These are phyloP conservation scores for Peronospora belbahrii DNA, from an alignment of 352 stramenopile genomes.

Conservation along the genomic window DNA sequence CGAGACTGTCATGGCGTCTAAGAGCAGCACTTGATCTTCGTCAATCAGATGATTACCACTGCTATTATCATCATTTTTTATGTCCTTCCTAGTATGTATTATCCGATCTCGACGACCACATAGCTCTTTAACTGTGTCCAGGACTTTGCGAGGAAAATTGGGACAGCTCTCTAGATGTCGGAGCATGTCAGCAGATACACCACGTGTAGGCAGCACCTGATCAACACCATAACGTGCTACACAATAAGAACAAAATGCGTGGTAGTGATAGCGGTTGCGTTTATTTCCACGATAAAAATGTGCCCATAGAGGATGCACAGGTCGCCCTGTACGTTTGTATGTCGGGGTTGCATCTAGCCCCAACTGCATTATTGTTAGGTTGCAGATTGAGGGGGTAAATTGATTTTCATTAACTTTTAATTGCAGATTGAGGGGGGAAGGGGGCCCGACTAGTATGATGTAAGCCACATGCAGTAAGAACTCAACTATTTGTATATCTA, in stretches of 20 bases:
- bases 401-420: slow-evolving; percentile 8
- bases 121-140: slow-evolving; percentile 54
- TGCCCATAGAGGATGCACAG: slow-evolving; percentile 66
- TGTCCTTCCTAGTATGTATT: slow-evolving; percentile 19
- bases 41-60: not conserved
- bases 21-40: slow-evolving; percentile 19
- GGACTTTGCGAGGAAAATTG: slow-evolving; percentile 55
- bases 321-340: slow-evolving; percentile 61
- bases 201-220: slow-evolving; percentile 59
- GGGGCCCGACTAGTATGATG: not conserved
- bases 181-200: slow-evolving; percentile 76
- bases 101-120: slow-evolving; percentile 39
- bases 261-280: slow-evolving; percentile 81
- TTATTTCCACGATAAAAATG: slow-evolving; percentile 83
- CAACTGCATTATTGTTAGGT: slow-evolving; percentile 13
- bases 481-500: too few relatives aligned
- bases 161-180: slow-evolving; percentile 67
- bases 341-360: not conserved
- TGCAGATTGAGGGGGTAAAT: not conserved
- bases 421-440: not conserved
- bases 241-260: slow-evolving; percentile 78
- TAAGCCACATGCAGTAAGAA: not conserved
- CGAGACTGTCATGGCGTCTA: slow-evolving; percentile 9
- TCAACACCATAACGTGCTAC: slow-evolving; percentile 43
- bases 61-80: not conserved